phyloP scores from a whole-genome alignment of 352 stramenopile genomes.

The Pythium brachiatum region DNA sequence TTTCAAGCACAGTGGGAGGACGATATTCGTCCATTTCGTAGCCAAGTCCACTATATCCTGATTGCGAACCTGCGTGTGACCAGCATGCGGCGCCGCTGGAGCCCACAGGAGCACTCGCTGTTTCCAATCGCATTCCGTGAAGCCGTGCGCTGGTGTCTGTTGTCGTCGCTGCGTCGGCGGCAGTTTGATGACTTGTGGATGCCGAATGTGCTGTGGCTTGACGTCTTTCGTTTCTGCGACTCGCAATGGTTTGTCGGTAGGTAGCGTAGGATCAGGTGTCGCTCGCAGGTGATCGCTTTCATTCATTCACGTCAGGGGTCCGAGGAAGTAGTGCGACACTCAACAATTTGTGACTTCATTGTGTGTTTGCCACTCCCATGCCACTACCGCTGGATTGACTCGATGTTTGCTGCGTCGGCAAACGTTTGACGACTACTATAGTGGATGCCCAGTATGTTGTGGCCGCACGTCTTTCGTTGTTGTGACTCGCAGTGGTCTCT shows the following conservation, averaged over 20 bases:
- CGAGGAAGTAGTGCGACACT: too few relatives aligned
- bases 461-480: neutral
- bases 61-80: neutral
- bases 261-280: too few relatives aligned
- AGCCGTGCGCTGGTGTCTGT: neutral
- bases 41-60: too few relatives aligned
- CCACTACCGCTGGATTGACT: too few relatives aligned
- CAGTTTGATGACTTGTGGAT: neutral
- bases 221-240: neutral
- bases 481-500: too few relatives aligned
- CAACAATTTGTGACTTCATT: too few relatives aligned
- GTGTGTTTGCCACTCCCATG: too few relatives aligned
- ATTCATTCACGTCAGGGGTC: too few relatives aligned
- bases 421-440: neutral
- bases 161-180: neutral
- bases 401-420: neutral
- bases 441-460: constrained; percentile 2
- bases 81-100: neutral
- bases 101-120: neutral
- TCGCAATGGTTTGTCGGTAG: constrained; percentile 12
- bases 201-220: constrained; percentile 4
- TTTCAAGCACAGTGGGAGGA: neutral
- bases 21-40: too few relatives aligned
- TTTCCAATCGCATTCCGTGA: neutral
- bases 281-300: too few relatives aligned